Evolutionary conservation across 1,284 basidiomycete genomes (phyloP).

Genomic region (Apiotrichum domesticum): DNA sequence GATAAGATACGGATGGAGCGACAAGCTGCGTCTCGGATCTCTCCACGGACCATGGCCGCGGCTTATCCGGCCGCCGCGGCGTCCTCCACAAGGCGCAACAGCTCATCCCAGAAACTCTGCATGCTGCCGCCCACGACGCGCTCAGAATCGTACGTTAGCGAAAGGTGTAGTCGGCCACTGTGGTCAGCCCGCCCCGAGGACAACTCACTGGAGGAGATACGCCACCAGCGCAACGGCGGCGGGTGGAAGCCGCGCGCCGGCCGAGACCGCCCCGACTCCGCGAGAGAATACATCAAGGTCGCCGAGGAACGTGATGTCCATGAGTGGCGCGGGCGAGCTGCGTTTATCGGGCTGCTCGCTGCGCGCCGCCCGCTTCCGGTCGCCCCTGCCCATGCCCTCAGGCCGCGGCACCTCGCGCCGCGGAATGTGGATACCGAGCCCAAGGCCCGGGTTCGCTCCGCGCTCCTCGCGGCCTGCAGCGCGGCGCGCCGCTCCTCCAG

Average conservation of each 20-base stretch:
- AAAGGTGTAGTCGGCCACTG: no score
- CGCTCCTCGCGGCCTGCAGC: constrained; percentile 62
- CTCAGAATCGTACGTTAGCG: no score
- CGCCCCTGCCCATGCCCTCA: background rate
- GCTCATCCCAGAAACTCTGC: no score
- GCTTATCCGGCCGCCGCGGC: no score
- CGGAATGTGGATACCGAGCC: constrained; percentile 6
- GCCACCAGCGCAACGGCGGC: constrained; percentile 63
- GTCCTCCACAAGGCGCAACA: no score
- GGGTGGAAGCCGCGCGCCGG: constrained; percentile 65
- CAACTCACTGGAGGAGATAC: constrained; percentile 49
- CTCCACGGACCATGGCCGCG: no score
- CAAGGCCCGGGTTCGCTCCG: constrained; percentile 4
- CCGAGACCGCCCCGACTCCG: constrained; percentile 53
- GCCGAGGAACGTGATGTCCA: constrained; percentile 69
- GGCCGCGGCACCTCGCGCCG: constrained; percentile 1
- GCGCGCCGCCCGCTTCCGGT: background rate
- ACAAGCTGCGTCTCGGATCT: no score
- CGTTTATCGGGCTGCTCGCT: no score
- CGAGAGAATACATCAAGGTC: constrained; percentile 68
- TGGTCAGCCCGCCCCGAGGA: no score
- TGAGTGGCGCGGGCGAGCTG: constrained; percentile 49
- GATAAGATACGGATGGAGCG: no score
- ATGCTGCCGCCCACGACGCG: no score
- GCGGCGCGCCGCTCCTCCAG: constrained; percentile 58